Percentiles rank a stretch among this genome's conserved stretches.
Conservation (phyloP, 345 rosid species). For the Populus pruinosa region DNA sequence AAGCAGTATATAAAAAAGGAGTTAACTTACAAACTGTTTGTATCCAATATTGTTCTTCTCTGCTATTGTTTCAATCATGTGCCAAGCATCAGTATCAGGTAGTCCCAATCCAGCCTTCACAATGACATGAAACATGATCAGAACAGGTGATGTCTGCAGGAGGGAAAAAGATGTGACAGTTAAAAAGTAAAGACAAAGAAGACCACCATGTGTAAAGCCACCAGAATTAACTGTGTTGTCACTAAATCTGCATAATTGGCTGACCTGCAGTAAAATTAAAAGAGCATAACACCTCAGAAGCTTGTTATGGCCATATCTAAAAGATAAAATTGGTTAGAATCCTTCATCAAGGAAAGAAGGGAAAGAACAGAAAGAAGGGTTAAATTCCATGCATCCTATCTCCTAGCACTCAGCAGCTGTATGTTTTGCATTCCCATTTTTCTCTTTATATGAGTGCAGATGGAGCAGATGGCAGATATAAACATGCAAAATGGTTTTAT, state of each 20-base stretch:
- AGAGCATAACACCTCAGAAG: conserved; percentile 1
- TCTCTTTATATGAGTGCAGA: background rate
- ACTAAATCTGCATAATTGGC: conserved; percentile 83
- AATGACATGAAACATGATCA: conserved; percentile 18
- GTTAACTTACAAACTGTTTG: conserved; percentile 70
- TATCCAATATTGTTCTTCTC: conserved; percentile 82
- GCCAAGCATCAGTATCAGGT: conserved; percentile 87
- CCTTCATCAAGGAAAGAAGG: background rate
- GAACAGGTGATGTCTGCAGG: background rate
- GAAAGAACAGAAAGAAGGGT: background rate
- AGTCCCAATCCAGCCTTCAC: conserved; percentile 91
- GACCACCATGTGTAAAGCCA: conserved; percentile 90
- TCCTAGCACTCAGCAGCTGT: background rate
- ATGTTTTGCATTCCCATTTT: background rate
- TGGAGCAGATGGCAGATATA: background rate
- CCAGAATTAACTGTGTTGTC: conserved; percentile 69
- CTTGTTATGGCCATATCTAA: background rate
- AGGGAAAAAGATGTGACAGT: conserved; percentile 10
- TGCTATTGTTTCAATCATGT: conserved; percentile 87
- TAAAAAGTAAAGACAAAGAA: conserved; percentile 15
- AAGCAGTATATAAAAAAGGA: conserved; percentile 1
- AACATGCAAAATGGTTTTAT: background rate
- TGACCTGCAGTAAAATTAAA: conserved; percentile 40
- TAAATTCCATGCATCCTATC: background rate
- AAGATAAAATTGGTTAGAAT: background rate